These are phyloP conservation scores for Solanum clarkiae DNA, from an alignment of 257 asterid species.

Conservation along the genomic window DNA sequence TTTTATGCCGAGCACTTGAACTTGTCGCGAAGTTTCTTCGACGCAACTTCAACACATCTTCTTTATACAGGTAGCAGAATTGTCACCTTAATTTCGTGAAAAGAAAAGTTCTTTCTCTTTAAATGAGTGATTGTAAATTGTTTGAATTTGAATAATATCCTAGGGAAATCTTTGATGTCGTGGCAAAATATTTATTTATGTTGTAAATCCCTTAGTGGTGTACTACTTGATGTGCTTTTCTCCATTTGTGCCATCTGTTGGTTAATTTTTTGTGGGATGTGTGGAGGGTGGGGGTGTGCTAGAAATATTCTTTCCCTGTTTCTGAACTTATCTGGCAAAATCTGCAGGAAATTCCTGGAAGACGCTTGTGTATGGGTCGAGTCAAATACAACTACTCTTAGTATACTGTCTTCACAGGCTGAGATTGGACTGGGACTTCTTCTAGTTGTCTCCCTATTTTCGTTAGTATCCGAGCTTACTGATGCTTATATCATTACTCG, in stretches of 20 bases:
- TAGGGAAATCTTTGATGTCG: neutral
- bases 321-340: conserved; percentile 6
- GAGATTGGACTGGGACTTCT: conserved; percentile 28
- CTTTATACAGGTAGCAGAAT: conserved; percentile 55
- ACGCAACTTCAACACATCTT: conserved; percentile 71
- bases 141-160: neutral
- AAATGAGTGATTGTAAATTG: neutral
- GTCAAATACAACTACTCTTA: conserved; percentile 72
- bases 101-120: neutral
- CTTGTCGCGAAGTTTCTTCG: conserved; percentile 77
- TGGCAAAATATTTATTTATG: neutral
- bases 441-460: neutral
- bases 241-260: neutral
- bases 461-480: neutral
- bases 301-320: neutral
- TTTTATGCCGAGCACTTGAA: conserved; percentile 66
- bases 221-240: neutral
- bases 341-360: conserved; percentile 87
- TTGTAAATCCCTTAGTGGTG: neutral
- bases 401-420: conserved; percentile 72
- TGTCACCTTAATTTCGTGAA: neutral
- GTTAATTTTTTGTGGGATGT: neutral
- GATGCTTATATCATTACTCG: conserved; percentile 9
- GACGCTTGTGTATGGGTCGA: conserved; percentile 91
- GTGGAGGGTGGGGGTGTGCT: neutral